Base-by-base conservation (phyloP, 495 filamentous ascomycete species). In the Neurospora sp. region DNA sequence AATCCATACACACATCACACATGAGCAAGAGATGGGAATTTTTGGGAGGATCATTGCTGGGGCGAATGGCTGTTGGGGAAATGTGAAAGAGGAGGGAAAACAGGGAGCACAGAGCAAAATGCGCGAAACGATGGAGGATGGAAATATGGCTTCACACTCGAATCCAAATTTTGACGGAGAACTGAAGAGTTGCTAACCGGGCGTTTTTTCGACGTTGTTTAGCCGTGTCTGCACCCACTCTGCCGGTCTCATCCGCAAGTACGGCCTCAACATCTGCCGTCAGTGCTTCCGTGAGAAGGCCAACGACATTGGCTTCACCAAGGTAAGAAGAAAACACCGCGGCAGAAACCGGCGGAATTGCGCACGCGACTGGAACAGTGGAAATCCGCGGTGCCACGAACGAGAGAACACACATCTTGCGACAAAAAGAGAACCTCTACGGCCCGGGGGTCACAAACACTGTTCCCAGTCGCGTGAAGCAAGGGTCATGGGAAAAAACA, bases 261-360 rank as follows among this genome's bases (percentile, higher is more conserved):
- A 98, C 88, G 94, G 94, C 83, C 89, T 99, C 82, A 94, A 98
- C 87, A 95, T 98, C 89, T 98, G 95, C 92, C 92, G 94, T 89
- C 94, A 99, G 87, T 98, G 96, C 91, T 99, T 99, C 90, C 87
- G 96, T 82, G 96, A 99, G 90, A 98, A 98, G 90, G 87, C 90
- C 76, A 79, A 87, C 82, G 95, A 98, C 84, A 97, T 99, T 85
- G 96, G 96, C 79, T 99, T 99, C 89, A 87, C 90, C 86, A 98
- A 99, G 94, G 95, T 95, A 87, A 84, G 88, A 59, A 35, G 14
- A 27, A 66, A 31, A 31, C 27, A 35, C 22, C 12, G 11, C 20
- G 18, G 31, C 18, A 9, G 22, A 31, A 11, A 40, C 1, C 20
- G 18, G n/a, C 53, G 27, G 9, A 69, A 35, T 18, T 66, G 27